phyloP scores from a whole-genome alignment of 2,329 filamentous ascomycete genomes.

The Cytospora piceicola region DNA sequence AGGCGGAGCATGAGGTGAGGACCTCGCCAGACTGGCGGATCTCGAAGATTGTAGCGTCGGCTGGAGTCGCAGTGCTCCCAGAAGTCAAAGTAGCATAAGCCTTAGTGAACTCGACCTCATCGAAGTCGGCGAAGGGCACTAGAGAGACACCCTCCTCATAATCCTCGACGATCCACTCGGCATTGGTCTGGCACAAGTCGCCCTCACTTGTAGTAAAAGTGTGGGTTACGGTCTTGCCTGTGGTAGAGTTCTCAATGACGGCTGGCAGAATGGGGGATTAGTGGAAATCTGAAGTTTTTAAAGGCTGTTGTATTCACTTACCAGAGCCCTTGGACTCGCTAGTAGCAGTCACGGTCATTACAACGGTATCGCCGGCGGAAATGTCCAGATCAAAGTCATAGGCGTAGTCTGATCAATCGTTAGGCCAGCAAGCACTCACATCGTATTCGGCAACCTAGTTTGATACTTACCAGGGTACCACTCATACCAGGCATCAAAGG shows the following conservation, averaged over 20 bases:
- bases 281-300: no score
- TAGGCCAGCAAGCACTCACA: no score
- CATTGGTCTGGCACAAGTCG: conserved; percentile 56
- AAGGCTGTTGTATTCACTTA: conserved; percentile 14
- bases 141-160: conserved; percentile 44
- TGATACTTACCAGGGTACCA: conserved; percentile 51
- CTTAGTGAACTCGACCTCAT: conserved; percentile 46
- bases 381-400: conserved; percentile 28
- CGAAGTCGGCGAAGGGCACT: conserved; percentile 51
- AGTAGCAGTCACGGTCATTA: conserved; percentile 40
- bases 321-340: conserved; percentile 44
- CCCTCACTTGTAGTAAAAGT: conserved; percentile 48
- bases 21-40: conserved; percentile 26
- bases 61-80: conserved; percentile 42
- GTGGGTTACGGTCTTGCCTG: conserved; percentile 54
- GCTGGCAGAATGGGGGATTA: conserved; percentile 35
- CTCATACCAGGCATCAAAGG: conserved; percentile 57
- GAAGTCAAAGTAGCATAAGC: conserved; percentile 38
- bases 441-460: no score
- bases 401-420: conserved; percentile 45
- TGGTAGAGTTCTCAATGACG: conserved; percentile 50
- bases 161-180: no score
- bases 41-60: conserved; percentile 35
- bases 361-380: conserved; percentile 25
- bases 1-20: conserved; percentile 26